Evolutionary conservation across 2,329 filamentous ascomycete species (phyloP), one percentile per base, ranked within the genome.

Genomic region (Colletotrichum acutatum): DNA sequence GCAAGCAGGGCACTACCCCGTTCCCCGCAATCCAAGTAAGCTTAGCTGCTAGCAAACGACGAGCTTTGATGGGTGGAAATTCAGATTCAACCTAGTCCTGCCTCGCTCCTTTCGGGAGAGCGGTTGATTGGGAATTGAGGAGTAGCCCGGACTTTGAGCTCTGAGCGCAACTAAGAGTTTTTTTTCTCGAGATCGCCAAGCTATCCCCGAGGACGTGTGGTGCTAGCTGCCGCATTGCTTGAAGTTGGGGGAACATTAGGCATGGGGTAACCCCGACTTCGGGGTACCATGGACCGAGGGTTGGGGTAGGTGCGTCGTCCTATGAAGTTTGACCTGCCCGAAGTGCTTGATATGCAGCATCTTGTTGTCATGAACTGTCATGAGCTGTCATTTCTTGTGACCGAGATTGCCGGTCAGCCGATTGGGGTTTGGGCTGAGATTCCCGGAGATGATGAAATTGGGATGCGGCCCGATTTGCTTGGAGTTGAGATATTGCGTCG

Each of bases 31-130:
- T 54, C 53, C 42, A n/a, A 49, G 42, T n/a, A 49, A 49, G 42
- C 42, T 49, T 42, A 64, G 59, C 28, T n/a, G 16, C n/a, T 32
- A 37, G 46, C 30, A 19, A 69, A 54, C 34, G 57, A 19, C 24
- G 70, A 52, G 65, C 66, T n/a, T 53, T 54, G 26, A 72, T 65
- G 37, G 59, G 66, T 69, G 65, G 70, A 68, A 72, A 59, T 64
- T 63, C 37, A 42, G 14, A 42, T 19, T 30, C 57, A 19, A 4
- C 22, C 34, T 22, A 54, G 8, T n/a, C 14, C 14, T 53, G 26
- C n/a, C 32, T 53, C 52, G 28, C 37, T 49, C 42, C 30, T 11
- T 22, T 71, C 63, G 57, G 68, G 42, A n/a, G 67, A 70, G 56
- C 49, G 32, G 62, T 34, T 60, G 65, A 68, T 63, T 72, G 54